Conservation (phyloP, 1,284 basidiomycete species). For the Limonomyces culmigenus region DNA sequence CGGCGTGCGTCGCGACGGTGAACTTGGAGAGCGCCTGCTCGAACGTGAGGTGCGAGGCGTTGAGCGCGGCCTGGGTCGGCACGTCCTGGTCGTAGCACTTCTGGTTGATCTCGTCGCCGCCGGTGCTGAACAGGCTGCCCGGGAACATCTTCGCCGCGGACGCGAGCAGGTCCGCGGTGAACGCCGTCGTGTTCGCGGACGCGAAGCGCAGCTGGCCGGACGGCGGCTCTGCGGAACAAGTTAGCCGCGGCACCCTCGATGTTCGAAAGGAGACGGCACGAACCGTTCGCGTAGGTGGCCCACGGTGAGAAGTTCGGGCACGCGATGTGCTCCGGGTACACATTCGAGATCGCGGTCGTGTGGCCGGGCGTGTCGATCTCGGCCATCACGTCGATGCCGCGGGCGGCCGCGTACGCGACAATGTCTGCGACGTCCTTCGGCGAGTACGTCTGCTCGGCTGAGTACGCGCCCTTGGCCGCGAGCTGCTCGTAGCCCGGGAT, state of each 20-base stretch:
- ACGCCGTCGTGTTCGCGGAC: slow-evolving; percentile 23
- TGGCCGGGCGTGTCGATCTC: slow-evolving; percentile 69
- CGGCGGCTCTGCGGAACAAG: slow-evolving; percentile 39
- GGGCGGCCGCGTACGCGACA: slow-evolving; percentile 52
- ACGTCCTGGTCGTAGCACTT: slow-evolving; percentile 52
- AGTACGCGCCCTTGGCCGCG: slow-evolving; percentile 55
- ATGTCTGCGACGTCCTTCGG: slow-evolving; percentile 43
- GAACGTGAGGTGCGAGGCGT: slow-evolving; percentile 31
- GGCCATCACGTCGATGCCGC: slow-evolving; percentile 67
- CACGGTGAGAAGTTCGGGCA: slow-evolving; percentile 51
- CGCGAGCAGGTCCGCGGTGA: slow-evolving; percentile 27
- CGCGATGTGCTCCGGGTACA: slow-evolving; percentile 60
- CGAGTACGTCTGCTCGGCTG: slow-evolving; percentile 36
- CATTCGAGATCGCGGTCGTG: slow-evolving; percentile 45
- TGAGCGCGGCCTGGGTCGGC: slow-evolving; percentile 34
- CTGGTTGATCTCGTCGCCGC: slow-evolving; percentile 71
- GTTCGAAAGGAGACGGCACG: slow-evolving; percentile 3
- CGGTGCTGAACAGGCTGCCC: slow-evolving; percentile 54
- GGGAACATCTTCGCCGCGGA: slow-evolving; percentile 29
- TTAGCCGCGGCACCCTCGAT: slow-evolving; percentile 1
- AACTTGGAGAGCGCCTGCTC: slow-evolving; percentile 50
- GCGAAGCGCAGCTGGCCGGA: slow-evolving; percentile 68
- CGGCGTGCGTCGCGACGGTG: slow-evolving; percentile 32
- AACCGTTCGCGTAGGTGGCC: slow-evolving; percentile 42
- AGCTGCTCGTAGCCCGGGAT: slow-evolving; percentile 48